phyloP scores from a whole-genome alignment of 768 basidiomycete genomes.

The Wakefieldia striispora region DNA sequence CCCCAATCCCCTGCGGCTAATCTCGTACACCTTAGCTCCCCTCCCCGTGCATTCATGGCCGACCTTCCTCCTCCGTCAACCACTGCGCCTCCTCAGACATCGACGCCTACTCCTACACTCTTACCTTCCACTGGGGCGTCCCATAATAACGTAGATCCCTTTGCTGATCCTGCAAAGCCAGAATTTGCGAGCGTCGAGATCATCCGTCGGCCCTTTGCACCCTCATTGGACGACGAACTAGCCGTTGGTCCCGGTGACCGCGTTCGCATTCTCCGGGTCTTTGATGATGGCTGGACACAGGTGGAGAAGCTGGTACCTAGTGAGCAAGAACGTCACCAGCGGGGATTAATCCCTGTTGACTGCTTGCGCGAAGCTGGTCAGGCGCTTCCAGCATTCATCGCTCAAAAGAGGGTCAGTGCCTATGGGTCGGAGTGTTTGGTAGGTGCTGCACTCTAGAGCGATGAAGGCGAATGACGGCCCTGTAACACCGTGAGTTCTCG shows the following conservation, averaged over 20 bases:
- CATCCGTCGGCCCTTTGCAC: conserved; percentile 54
- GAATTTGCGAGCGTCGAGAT: conserved; percentile 44
- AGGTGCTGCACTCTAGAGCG: not conserved
- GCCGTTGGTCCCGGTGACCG: conserved; percentile 47
- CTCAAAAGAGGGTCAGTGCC: conserved; percentile 47
- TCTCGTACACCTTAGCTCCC: conserved; percentile 16
- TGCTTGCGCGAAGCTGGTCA: conserved; percentile 54
- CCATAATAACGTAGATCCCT: conserved; percentile 30
- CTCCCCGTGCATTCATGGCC: conserved; percentile 12
- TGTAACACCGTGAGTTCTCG: not conserved
- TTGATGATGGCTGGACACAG: conserved; percentile 71
- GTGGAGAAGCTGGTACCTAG: conserved; percentile 43
- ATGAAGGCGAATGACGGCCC: not conserved
- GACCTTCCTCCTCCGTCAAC: conserved; percentile 16
- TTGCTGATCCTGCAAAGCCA: conserved; percentile 31
- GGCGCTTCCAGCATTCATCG: conserved; percentile 47
- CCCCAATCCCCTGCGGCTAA: conserved; percentile 15
- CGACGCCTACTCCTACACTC: not conserved
- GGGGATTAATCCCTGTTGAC: conserved; percentile 68
- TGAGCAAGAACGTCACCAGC: conserved; percentile 7
- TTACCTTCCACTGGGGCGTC: not conserved
- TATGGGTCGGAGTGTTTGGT: conserved; percentile 13
- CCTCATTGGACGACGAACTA: conserved; percentile 60
- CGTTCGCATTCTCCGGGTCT: conserved; percentile 52
- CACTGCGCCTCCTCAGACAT: conserved; percentile 10